Percentiles rank a stretch among this genome's conserved stretches.
Conservation (phyloP, 2,329 filamentous ascomycete species). For the Cladosporium sp. region DNA sequence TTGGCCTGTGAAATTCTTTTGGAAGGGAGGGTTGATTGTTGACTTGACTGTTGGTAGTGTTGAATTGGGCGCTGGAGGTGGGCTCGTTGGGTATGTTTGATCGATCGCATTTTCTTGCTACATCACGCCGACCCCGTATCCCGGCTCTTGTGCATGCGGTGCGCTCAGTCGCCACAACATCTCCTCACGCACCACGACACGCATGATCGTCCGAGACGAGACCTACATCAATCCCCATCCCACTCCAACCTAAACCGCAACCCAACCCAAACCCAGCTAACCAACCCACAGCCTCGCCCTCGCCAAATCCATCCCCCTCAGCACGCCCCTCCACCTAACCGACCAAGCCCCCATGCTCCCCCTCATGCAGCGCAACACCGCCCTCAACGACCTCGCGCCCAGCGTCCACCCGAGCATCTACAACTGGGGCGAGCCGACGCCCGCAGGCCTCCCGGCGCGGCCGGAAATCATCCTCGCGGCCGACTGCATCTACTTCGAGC, state of each 20-base stretch:
- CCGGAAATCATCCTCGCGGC: constrained; percentile 86
- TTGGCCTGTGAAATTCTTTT: too few species aligned
- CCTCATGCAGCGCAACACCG: constrained; percentile 81
- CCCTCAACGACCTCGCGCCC: constrained; percentile 54
- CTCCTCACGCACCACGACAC: background rate
- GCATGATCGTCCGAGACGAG: background rate
- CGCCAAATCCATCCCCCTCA: constrained; percentile 50
- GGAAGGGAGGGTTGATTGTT: too few species aligned
- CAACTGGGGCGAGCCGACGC: constrained; percentile 60
- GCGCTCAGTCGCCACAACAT: background rate
- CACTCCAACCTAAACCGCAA: background rate
- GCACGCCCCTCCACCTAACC: constrained; percentile 65
- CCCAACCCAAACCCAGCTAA: too few species aligned
- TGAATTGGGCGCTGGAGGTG: constrained; percentile 87
- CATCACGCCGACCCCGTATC: background rate
- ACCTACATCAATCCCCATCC: background rate
- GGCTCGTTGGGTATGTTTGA: constrained; percentile 61
- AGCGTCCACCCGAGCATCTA: constrained; percentile 47
- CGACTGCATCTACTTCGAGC: constrained; percentile 96
- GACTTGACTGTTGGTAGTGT: constrained; percentile 49
- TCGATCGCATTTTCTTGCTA: background rate
- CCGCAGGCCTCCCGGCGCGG: constrained; percentile 42
- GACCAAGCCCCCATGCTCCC: constrained; percentile 81
- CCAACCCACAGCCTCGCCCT: constrained; percentile 45
- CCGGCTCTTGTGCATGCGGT: background rate